Conservation (phyloP, 805 yeast species). For the Zygosaccharomyces bailii region DNA sequence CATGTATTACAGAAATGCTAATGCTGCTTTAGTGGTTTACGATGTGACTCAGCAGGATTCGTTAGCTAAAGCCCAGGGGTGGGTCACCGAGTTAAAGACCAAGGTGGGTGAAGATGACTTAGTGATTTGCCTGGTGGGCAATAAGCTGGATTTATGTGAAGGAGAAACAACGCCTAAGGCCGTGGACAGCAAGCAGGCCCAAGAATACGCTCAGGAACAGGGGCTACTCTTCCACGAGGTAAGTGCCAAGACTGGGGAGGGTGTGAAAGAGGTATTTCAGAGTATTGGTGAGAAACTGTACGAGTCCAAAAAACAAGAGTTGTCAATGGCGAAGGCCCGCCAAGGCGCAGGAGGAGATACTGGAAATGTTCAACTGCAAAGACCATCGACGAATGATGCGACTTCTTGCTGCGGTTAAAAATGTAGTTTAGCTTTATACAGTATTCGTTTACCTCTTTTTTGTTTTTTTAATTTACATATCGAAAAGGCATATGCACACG, state of each 20-base stretch:
- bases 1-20: constrained; percentile 76
- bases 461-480: constrained; percentile 3
- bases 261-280: constrained; percentile 46
- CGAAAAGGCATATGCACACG: background rate
- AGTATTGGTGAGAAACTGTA: constrained; percentile 47
- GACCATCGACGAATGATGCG: constrained; percentile 44
- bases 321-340: constrained; percentile 12
- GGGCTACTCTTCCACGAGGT: constrained; percentile 51
- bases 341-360: constrained; percentile 14
- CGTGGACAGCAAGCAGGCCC: constrained; percentile 45
- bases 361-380: constrained; percentile 38
- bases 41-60: constrained; percentile 73
- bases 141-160: constrained; percentile 64
- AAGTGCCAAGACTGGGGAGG: constrained; percentile 56
- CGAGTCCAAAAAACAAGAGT: constrained; percentile 24
- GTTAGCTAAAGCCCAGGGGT: constrained; percentile 72
- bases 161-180: constrained; percentile 43
- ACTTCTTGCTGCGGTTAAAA: constrained; percentile 40
- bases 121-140: constrained; percentile 84
- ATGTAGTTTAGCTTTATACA: constrained; percentile 7
- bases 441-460: constrained; percentile 1
- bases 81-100: constrained; percentile 88
- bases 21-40: constrained; percentile 83
- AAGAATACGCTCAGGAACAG: constrained; percentile 53
- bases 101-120: constrained; percentile 71